A percentile compares a stretch with the other conserved stretches of the same genome.
These are phyloP conservation scores for Delitschia confertaspora DNA, from an alignment of 495 filamentous ascomycete species.

Conservation along the genomic window DNA sequence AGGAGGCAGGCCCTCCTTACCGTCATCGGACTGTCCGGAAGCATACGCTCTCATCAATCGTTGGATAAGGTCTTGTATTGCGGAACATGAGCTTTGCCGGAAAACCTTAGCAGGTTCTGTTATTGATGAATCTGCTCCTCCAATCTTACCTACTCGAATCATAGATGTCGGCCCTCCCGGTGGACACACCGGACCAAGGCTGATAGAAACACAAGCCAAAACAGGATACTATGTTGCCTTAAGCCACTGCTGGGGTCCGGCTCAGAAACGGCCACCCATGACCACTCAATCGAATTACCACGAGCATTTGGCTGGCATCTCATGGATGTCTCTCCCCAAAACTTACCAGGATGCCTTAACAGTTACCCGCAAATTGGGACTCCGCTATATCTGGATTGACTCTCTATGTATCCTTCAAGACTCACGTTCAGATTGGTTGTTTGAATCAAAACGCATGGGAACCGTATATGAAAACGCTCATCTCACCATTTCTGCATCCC, in stretches of 20 bases:
- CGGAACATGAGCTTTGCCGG: conserved; percentile 6
- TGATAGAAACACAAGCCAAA: conserved; percentile 9
- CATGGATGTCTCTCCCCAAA: conserved; percentile 5
- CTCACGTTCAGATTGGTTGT: conserved; percentile 8
- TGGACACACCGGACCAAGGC: conserved; percentile 3
- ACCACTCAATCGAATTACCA: conserved; percentile 6
- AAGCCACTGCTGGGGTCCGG: conserved; percentile 6
- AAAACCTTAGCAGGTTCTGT: conserved; percentile 5
- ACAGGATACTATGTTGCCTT: conserved; percentile 11
- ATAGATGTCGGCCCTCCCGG: conserved; percentile 8
- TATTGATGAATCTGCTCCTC: conserved; percentile 11
- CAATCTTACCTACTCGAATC: conserved; percentile 10
- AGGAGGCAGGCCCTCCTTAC: conserved; percentile 8
- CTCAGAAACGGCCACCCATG: conserved; percentile 11
- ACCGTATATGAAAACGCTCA: conserved; percentile 9
- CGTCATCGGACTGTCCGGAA: conserved; percentile 21
- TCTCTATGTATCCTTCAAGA: conserved; percentile 19
- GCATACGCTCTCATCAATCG: conserved; percentile 12
- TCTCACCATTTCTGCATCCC: conserved; percentile 10
- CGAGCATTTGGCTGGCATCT: conserved; percentile 1
- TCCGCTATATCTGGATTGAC: conserved; percentile 23
- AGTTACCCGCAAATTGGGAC: conserved; percentile 7
- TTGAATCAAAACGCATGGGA: conserved; percentile 13
- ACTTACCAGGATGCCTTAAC: conserved; percentile 11
- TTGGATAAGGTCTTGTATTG: conserved; percentile 11